phyloP scores from a whole-genome alignment of 2,329 filamentous ascomycete genomes.

The Colletotrichum tofieldiae region DNA sequence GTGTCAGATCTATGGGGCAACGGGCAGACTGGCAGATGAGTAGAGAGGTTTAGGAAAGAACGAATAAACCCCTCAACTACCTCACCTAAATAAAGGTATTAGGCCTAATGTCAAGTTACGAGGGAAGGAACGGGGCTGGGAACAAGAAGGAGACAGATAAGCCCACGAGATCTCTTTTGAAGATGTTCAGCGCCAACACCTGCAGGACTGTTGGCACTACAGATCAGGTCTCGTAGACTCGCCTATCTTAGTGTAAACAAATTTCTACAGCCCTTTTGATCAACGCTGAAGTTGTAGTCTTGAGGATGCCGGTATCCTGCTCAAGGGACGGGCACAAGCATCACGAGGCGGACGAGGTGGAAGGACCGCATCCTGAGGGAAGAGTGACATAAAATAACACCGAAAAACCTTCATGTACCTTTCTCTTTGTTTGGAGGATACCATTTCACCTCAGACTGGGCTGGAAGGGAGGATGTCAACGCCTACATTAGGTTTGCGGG shows the following conservation, averaged over 20 bases:
- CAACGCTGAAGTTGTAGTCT: neutral
- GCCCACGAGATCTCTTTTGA: neutral
- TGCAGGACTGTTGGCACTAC: neutral
- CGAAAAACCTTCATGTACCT: no score
- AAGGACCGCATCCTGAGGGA: neutral
- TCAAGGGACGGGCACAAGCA: neutral
- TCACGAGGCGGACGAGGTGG: neutral
- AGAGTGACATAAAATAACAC: no score
- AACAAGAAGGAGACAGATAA: neutral
- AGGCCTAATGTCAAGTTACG: no score
- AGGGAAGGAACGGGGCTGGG: neutral
- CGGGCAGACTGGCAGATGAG: neutral
- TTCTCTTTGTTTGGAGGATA: no score
- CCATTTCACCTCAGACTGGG: no score
- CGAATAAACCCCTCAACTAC: no score
- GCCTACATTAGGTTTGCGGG: no score
- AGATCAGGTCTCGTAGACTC: no score
- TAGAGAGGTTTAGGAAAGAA: neutral
- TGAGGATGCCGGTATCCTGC: no score
- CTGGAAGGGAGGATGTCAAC: no score
- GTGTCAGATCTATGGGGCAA: neutral
- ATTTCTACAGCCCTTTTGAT: fast-evolving
- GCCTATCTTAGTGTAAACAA: neutral
- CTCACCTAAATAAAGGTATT: no score
- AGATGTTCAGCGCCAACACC: neutral